Base-by-base conservation (phyloP, 805 yeast species). In the Candida endomychidarum region DNA sequence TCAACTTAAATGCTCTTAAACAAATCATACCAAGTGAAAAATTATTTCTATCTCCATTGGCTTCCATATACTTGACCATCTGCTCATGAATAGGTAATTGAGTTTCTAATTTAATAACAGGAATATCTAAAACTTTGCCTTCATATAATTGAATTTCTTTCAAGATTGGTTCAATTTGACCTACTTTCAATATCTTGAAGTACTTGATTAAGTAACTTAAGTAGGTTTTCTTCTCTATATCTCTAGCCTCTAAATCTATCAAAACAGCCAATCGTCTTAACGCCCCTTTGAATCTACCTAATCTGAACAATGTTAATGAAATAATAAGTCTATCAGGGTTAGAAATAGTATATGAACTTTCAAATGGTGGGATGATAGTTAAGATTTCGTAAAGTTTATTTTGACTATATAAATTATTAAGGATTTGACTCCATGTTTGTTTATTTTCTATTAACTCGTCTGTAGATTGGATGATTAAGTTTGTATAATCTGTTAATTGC, bases 241-340 rank as follows among this genome's bases (percentile, higher is more conserved):
- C 30, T 27, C 43, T 46, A 17, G 37, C 21, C 33, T 56, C 59
- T 17, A 45, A 31, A 33, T 60, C 67, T 10, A 58, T 51, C 2
- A 57, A 49, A 8, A 60, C 19, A 1, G 63, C 52, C 11, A 57
- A 35, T 34, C 58, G 57, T 17, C 67, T 38, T 10, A 58, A 39
- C 1, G 53, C 62, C 6, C 53, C 51, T 12, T 46, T 49, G 12
- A 43, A 25, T 14, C 65, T 38, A 2, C 67, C 65, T 10, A 60
- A 31, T 7, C 45, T 37, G 34, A 57, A 51, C 25, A 60, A 39
- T 2, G 55, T 43, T 9, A 53, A 39, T 4, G 58, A 48, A 7
- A 56, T 16, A 5, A 52, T 33, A 8, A 54, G 40, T 16, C 58
- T 41, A 44, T 43, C 8, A 9, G 42, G 14, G 12, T 52, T 40